phyloP scores from a whole-genome alignment of 176 grass and related monocot species.

The Zizania latifolia region DNA sequence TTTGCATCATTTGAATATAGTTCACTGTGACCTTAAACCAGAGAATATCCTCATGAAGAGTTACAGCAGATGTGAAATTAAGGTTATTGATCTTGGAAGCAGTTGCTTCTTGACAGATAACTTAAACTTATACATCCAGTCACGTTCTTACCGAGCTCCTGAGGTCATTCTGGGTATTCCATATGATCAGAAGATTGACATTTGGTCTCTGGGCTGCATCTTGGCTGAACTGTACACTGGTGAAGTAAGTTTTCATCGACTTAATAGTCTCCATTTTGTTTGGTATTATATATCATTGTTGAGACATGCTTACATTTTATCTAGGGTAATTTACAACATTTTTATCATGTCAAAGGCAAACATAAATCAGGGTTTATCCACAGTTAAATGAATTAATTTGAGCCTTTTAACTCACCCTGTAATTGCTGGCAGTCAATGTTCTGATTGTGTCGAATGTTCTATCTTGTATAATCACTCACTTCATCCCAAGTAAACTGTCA shows the following conservation, averaged over 20 bases:
- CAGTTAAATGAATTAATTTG: neutral
- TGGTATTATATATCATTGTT: constrained; percentile 2
- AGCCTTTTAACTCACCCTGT: neutral
- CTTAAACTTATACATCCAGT: constrained; percentile 84
- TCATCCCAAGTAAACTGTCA: constrained; percentile 10
- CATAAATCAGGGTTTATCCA: neutral
- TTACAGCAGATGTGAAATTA: constrained; percentile 96
- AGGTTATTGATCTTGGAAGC: constrained; percentile 98
- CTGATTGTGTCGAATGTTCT: neutral
- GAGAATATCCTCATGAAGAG: constrained; percentile 99
- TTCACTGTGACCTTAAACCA: constrained; percentile 95
- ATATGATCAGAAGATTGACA: constrained; percentile 92
- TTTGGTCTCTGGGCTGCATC: constrained; percentile 98
- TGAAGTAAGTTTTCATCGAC: constrained; percentile 55
- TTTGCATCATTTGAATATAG: constrained; percentile 83
- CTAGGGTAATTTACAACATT: neutral
- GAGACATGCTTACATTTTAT: neutral
- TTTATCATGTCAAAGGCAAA: neutral
- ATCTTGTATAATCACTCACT: neutral
- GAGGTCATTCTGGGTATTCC: constrained; percentile 89
- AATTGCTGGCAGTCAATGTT: neutral
- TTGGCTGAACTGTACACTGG: constrained; percentile 82
- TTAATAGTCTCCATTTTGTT: constrained; percentile 11
- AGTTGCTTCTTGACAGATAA: constrained; percentile 92
- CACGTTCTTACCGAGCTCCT: constrained; percentile 93